Evolutionary conservation across 805 yeast species (phyloP).

Genomic region (Blastobotrys robertii): DNA sequence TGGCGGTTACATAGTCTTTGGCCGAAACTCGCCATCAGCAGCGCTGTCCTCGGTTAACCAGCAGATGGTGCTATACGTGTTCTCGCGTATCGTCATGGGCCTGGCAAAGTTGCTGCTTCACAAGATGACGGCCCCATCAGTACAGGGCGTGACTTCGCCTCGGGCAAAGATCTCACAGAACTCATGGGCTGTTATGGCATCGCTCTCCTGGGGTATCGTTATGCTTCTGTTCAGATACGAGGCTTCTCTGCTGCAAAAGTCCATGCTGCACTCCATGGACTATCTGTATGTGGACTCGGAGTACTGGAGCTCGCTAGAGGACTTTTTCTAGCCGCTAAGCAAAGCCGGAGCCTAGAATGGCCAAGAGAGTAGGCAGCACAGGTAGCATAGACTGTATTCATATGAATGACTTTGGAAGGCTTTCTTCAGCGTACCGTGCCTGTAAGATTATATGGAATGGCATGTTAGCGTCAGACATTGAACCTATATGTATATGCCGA

Average conservation of each 20-base stretch:
- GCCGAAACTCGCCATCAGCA: conserved; percentile 21
- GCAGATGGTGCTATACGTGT: conserved; percentile 65
- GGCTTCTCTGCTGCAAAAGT: conserved; percentile 51
- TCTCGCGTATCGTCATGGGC: conserved; percentile 58
- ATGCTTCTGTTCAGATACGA: conserved; percentile 61
- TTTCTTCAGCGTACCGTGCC: no score
- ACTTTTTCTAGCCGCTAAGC: conserved; percentile 14
- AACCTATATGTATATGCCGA: no score
- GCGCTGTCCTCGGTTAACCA: conserved; percentile 43
- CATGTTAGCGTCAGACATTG: no score
- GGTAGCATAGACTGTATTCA: no score
- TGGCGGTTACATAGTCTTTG: conserved; percentile 35
- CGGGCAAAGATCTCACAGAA: conserved; percentile 19
- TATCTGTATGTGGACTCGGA: conserved; percentile 58
- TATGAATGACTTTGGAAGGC: no score
- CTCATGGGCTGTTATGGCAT: conserved; percentile 53
- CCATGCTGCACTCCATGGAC: conserved; percentile 59
- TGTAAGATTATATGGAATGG: no score
- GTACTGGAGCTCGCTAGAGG: conserved; percentile 31
- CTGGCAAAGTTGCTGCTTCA: conserved; percentile 40
- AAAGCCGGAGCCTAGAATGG: background rate
- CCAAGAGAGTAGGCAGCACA: background rate
- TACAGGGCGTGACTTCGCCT: no score
- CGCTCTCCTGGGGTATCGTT: conserved; percentile 61
- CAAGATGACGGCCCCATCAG: conserved; percentile 9